Evolutionary conservation across 164 flowering plant species (phyloP).

Genomic region (Magnolia changhungtana): DNA sequence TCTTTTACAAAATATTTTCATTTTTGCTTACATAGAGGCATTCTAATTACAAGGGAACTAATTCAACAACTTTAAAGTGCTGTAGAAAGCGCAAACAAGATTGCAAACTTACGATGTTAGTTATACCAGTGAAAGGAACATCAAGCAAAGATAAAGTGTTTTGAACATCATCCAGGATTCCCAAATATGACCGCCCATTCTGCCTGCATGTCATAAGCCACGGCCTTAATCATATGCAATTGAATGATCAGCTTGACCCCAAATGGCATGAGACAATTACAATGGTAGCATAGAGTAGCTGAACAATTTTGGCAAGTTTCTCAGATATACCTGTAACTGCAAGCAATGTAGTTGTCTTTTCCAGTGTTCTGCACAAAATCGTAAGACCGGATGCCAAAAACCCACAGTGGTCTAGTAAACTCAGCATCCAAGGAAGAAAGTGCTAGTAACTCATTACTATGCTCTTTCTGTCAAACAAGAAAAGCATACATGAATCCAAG

Average conservation of each 20-base stretch:
- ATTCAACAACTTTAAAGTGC: background rate
- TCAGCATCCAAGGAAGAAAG: constrained; percentile 79
- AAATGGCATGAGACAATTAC: background rate
- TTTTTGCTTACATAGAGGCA: background rate
- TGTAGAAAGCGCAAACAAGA: constrained; percentile 8
- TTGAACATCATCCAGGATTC: constrained; percentile 53
- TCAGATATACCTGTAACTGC: constrained; percentile 71
- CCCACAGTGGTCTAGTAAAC: constrained; percentile 85
- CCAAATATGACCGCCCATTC: constrained; percentile 83
- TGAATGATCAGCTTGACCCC: background rate
- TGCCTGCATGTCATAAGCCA: constrained; percentile 48
- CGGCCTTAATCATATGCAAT: background rate
- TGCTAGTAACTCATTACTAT: constrained; percentile 51
- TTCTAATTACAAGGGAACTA: background rate
- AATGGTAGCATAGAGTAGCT: background rate
- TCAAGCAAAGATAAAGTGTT: constrained; percentile 49
- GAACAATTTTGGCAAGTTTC: constrained; percentile 1
- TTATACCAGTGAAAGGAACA: constrained; percentile 79
- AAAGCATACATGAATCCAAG: background rate
- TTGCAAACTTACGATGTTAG: constrained; percentile 51
- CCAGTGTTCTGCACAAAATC: constrained; percentile 48
- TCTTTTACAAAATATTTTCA: background rate
- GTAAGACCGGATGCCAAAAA: constrained; percentile 81
- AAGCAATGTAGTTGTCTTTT: constrained; percentile 51
- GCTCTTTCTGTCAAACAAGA: constrained; percentile 52